These are phyloP conservation scores for Mucor mucedo DNA, from an alignment of 371 early-diverging fungal species.

Conservation along the genomic window DNA sequence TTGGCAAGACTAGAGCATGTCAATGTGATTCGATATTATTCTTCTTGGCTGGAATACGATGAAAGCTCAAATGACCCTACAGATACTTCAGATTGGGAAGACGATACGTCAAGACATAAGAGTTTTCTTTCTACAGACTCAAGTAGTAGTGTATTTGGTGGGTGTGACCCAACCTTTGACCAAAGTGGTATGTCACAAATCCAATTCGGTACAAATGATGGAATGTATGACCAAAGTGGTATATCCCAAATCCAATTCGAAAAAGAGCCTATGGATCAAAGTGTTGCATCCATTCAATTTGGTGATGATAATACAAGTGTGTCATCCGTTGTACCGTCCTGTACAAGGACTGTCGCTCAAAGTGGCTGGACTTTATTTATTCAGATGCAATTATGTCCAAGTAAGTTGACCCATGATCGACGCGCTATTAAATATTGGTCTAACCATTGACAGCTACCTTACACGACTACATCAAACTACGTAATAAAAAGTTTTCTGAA, in stretches of 20 bases:
- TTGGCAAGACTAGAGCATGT: slow-evolving; percentile 86
- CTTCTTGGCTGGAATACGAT: slow-evolving; percentile 87
- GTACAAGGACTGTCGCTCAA: not conserved
- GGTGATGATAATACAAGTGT: not conserved
- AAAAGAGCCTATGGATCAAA: too few relatives aligned
- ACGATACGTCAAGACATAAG: slow-evolving; percentile 3
- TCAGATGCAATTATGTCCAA: slow-evolving; percentile 87
- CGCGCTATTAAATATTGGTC: not conserved
- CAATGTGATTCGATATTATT: slow-evolving; percentile 91
- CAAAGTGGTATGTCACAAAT: slow-evolving; percentile 27
- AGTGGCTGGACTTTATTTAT: slow-evolving; percentile 56
- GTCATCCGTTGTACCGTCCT: not conserved
- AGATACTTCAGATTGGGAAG: slow-evolving; percentile 3
- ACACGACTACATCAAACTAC: slow-evolving; percentile 46
- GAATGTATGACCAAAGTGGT: not conserved
- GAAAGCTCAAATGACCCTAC: slow-evolving; percentile 17
- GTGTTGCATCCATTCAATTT: not conserved
- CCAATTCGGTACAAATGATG: slow-evolving; percentile 18
- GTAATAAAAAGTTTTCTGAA: slow-evolving; percentile 30
- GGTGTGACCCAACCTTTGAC: slow-evolving; percentile 26
- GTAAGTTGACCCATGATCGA: slow-evolving; percentile 27
- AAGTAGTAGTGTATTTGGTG: slow-evolving; percentile 19
- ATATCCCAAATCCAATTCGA: too few relatives aligned
- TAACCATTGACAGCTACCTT: slow-evolving; percentile 36
- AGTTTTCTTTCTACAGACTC: not conserved